phyloP scores from a whole-genome alignment of 805 yeast species.

The Torulaspora franciscae region DNA sequence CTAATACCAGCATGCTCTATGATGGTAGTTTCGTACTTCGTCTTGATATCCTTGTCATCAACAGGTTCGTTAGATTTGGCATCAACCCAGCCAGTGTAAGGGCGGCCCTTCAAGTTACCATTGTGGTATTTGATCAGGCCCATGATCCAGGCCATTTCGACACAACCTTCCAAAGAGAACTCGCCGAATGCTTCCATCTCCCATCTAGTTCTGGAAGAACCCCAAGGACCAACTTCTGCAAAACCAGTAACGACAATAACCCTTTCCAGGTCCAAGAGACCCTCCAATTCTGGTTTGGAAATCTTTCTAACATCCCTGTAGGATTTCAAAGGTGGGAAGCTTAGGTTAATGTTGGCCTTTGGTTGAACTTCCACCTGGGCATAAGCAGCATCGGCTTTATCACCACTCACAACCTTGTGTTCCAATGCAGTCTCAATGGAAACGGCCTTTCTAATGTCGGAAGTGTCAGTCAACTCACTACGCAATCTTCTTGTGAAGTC shows the following conservation, averaged over 20 bases:
- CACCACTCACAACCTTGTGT: slow-evolving; percentile 76
- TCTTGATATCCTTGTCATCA: slow-evolving; percentile 89
- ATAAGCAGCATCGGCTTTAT: slow-evolving; percentile 80
- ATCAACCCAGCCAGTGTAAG: slow-evolving; percentile 97
- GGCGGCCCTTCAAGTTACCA: slow-evolving; percentile 58
- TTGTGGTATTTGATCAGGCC: slow-evolving; percentile 93
- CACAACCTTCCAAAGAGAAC: slow-evolving; percentile 94
- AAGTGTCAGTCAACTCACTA: slow-evolving; percentile 62
- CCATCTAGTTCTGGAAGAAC: slow-evolving; percentile 98
- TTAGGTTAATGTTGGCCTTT: slow-evolving; percentile 89
- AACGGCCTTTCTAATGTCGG: slow-evolving; percentile 93
- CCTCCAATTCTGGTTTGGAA: slow-evolving; percentile 71
- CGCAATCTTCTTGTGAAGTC: slow-evolving; percentile 79
- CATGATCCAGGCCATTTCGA: slow-evolving; percentile 99
- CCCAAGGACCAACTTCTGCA: slow-evolving; percentile 99
- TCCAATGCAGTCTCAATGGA: slow-evolving; percentile 90
- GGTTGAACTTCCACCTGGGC: slow-evolving; percentile 76
- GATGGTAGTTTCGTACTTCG: slow-evolving; percentile 83
- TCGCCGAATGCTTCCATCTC: slow-evolving; percentile 96
- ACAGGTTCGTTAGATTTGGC: slow-evolving; percentile 88
- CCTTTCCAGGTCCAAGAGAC: slow-evolving; percentile 84
- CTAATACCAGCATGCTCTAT: slow-evolving; percentile 95
- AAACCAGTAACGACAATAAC: slow-evolving; percentile 96
- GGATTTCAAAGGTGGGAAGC: slow-evolving; percentile 83
- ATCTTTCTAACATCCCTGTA: slow-evolving; percentile 65